Conservation (phyloP, 768 basidiomycete genomes). For the Russula griseocarnosa region DNA sequence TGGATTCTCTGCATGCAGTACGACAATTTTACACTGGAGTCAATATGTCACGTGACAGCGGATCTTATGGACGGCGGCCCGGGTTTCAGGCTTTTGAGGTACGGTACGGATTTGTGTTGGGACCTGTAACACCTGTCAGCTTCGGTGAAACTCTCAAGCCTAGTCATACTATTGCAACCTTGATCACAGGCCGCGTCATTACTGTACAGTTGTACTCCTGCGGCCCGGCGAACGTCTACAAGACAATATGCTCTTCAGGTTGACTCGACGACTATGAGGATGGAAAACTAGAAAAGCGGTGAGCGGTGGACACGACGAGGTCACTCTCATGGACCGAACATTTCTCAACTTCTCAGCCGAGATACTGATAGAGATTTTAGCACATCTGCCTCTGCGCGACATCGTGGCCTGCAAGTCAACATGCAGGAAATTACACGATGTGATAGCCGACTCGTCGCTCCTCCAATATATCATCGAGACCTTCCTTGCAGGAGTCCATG, state of each 20-base stretch:
- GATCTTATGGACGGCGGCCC: no score
- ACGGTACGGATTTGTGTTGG: neutral
- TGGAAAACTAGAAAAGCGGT: neutral
- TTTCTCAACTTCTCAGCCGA: conserved; percentile 14
- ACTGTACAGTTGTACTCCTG: neutral
- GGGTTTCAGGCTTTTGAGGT: conserved; percentile 1
- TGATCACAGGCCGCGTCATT: neutral
- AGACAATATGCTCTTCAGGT: neutral
- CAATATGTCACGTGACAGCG: neutral
- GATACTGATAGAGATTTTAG: conserved; percentile 13
- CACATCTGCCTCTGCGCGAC: neutral
- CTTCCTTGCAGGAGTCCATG: conserved; percentile 11
- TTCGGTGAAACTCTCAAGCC: neutral
- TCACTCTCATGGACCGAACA: neutral
- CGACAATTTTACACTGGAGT: neutral
- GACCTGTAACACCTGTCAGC: neutral
- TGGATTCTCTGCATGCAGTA: neutral
- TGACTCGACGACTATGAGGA: neutral
- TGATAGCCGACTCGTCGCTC: conserved; percentile 5
- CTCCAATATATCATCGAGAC: conserved; percentile 6
- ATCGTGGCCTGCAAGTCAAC: conserved; percentile 7
- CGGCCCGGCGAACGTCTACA: neutral
- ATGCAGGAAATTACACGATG: conserved; percentile 6
- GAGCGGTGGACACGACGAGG: neutral
- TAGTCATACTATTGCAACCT: neutral